Conservation (phyloP, 768 basidiomycete species). For the Leccinellum luteum region DNA sequence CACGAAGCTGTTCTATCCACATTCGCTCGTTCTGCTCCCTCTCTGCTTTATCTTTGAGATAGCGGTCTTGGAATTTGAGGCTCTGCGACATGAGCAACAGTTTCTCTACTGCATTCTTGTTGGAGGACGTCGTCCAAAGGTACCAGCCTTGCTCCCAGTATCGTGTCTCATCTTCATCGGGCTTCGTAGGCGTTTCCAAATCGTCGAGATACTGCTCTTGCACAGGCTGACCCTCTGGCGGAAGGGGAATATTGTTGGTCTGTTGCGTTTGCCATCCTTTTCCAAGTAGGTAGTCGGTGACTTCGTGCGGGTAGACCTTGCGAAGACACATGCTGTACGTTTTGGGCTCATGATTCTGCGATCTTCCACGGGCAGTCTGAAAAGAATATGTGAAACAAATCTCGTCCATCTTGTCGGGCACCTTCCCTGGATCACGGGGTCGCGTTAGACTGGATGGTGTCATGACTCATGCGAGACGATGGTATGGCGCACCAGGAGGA, state of each 20-base stretch:
- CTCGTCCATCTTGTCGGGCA: conserved; percentile 61
- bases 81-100: conserved; percentile 57
- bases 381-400: conserved; percentile 63
- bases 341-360: conserved; percentile 47
- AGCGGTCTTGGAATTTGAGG: conserved; percentile 45
- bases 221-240: conserved; percentile 58
- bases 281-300: conserved; percentile 47
- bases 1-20: conserved; percentile 29
- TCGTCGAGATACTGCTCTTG: conserved; percentile 20
- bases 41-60: conserved; percentile 34
- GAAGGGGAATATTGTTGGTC: conserved; percentile 59
- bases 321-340: conserved; percentile 64
- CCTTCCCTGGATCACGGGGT: conserved; percentile 39
- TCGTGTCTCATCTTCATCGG: conserved; percentile 38
- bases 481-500: conserved; percentile 18
- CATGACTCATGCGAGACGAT: not conserved
- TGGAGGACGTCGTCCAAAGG: conserved; percentile 60
- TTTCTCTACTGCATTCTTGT: conserved; percentile 53
- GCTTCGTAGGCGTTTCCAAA: conserved; percentile 12
- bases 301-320: conserved; percentile 65
- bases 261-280: conserved; percentile 37
- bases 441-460: not conserved
- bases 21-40: conserved; percentile 50
- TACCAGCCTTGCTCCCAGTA: conserved; percentile 79
- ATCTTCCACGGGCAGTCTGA: conserved; percentile 54